These are phyloP conservation scores for Suillus bovinus DNA, from an alignment of 768 basidiomycete species.

Conservation along the genomic window DNA sequence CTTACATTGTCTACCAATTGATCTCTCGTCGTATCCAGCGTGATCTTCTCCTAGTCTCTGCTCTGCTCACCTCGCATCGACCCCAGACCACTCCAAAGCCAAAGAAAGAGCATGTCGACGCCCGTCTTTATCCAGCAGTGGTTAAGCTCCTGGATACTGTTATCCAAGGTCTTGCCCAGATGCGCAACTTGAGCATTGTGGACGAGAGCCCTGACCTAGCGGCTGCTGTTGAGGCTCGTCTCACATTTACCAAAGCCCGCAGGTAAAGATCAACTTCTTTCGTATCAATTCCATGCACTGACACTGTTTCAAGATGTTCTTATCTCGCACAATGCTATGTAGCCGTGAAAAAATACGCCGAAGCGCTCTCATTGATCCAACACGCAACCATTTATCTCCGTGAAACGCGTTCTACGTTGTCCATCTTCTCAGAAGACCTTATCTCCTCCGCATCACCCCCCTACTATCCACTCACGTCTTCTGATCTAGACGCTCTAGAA, in stretches of 20 bases:
- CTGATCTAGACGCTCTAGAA: conserved; percentile 55
- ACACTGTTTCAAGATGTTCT: conserved; percentile 51
- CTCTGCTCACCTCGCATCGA: conserved; percentile 52
- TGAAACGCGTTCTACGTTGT: conserved; percentile 59
- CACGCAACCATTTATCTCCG: conserved; percentile 74
- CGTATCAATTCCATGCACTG: background rate
- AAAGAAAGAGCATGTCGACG: conserved; percentile 56
- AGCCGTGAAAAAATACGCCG: conserved; percentile 66
- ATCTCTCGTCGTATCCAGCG: conserved; percentile 86
- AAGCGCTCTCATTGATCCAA: conserved; percentile 70
- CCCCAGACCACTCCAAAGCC: conserved; percentile 31
- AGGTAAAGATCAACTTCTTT: conserved; percentile 43
- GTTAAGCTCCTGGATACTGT: conserved; percentile 88
- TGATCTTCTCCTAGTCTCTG: conserved; percentile 77
- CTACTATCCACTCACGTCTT: conserved; percentile 56
- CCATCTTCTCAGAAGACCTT: conserved; percentile 47
- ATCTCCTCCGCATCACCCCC: conserved; percentile 40
- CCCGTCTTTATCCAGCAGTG: conserved; percentile 78
- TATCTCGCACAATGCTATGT: conserved; percentile 79
- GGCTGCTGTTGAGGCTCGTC: conserved; percentile 72
- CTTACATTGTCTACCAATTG: conserved; percentile 86
- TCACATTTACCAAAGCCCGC: conserved; percentile 72
- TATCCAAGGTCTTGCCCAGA: conserved; percentile 81
- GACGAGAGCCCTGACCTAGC: conserved; percentile 87
- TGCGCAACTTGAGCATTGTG: conserved; percentile 80